phyloP scores from a whole-genome alignment of 371 early-diverging fungal species.

The Syncephalastrum racemosum region DNA sequence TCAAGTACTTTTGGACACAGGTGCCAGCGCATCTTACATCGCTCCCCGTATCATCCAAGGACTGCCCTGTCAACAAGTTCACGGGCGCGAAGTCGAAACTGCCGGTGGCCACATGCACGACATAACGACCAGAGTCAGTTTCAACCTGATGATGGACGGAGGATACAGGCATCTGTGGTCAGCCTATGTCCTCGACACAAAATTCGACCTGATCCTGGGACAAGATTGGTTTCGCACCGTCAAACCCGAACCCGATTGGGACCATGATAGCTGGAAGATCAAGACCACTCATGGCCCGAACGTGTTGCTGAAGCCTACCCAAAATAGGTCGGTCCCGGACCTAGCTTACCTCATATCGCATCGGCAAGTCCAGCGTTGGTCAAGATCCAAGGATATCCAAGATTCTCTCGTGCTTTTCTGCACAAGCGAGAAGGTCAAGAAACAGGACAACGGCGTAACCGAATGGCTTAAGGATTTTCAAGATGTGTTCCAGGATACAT shows the following conservation, averaged over 20 bases:
- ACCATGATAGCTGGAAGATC: constrained; percentile 6
- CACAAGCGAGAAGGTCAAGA: no score
- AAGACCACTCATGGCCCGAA: neutral
- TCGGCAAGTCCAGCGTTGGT: no score
- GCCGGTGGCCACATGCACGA: constrained; percentile 6
- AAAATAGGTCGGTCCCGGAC: neutral
- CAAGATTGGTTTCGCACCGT: no score
- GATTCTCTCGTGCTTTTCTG: no score
- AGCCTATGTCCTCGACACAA: constrained; percentile 11
- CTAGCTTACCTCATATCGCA: constrained; percentile 7
- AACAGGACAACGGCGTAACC: neutral
- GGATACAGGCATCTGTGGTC: constrained; percentile 1
- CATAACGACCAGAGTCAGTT: no score
- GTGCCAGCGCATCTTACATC: constrained; percentile 5
- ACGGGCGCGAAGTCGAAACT: constrained; percentile 2
- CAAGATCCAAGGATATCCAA: no score
- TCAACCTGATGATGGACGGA: neutral
- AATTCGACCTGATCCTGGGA: constrained; percentile 12
- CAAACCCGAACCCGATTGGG: constrained; percentile 8
- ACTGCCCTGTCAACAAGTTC: constrained; percentile 1
- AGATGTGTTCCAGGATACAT: constrained; percentile 4
- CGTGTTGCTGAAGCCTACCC: neutral
- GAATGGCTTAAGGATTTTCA: neutral
- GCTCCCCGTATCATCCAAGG: neutral
- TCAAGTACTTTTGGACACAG: constrained; percentile 7